phyloP scores from a whole-genome alignment of 805 yeast genomes.

The Starmerella bombi region DNA sequence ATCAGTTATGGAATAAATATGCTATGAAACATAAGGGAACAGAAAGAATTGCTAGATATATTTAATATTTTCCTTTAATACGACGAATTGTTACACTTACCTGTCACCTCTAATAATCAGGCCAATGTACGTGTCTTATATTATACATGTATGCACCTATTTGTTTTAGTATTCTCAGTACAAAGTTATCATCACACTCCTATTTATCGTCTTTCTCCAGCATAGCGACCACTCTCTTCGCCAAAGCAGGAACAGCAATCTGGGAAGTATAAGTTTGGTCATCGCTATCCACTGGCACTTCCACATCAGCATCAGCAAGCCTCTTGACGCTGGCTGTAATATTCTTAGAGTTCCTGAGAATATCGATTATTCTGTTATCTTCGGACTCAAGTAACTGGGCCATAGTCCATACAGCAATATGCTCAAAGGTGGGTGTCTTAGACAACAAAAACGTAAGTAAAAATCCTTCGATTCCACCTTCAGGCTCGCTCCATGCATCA shows the following conservation, averaged over 20 bases:
- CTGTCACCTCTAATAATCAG: too few relatives aligned
- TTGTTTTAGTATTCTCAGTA: too few relatives aligned
- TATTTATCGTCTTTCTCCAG: too few relatives aligned
- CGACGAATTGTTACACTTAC: too few relatives aligned
- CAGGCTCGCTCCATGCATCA: slow-evolving; percentile 63
- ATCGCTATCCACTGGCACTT: slow-evolving; percentile 18
- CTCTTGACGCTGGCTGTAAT: slow-evolving; percentile 26
- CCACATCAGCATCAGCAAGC: slow-evolving; percentile 24
- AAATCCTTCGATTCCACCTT: slow-evolving; percentile 77
- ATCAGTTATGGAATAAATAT: too few relatives aligned
- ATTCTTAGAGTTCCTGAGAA: slow-evolving; percentile 26
- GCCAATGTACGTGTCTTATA: too few relatives aligned
- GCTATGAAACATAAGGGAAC: too few relatives aligned
- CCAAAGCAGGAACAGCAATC: slow-evolving; percentile 29
- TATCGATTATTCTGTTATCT: slow-evolving; percentile 39
- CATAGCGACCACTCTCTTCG: slow-evolving; percentile 24
- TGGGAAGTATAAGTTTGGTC: slow-evolving; percentile 24
- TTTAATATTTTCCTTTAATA: too few relatives aligned
- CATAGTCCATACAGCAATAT: slow-evolving; percentile 94
- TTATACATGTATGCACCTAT: too few relatives aligned
- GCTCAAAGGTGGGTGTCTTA: slow-evolving; percentile 89
- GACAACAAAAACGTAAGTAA: slow-evolving; percentile 65
- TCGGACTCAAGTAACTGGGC: slow-evolving; percentile 83
- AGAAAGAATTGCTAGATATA: too few relatives aligned
- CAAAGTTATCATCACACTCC: too few relatives aligned